Evolutionary conservation across 129 eudicot genomes (phyloP), one percentile per base, ranked within the genome.

Genomic region (carrot (Daucus carota)): DNA sequence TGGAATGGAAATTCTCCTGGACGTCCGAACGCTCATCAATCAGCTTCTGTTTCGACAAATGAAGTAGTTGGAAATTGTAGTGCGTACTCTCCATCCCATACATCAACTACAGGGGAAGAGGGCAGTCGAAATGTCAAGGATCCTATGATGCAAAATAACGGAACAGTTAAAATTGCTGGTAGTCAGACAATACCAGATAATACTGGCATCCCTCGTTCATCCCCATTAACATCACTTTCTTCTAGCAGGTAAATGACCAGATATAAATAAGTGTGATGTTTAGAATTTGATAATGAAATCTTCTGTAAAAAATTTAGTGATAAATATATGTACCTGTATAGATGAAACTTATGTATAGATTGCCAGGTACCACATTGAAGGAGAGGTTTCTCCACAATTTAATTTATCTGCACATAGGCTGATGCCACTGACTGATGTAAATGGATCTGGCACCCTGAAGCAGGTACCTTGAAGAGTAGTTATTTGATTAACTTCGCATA

Each of bases 231-330:
- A 79, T 76, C 87, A 40, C 70, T 79, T 77, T 83, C 85, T 75
- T 86, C 96, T 79, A 81, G 66, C 73, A 90, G 93, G 98, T 90
- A 90, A 76, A 40, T 75, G 70, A n/a, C 75, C 45, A 50, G 13
- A 33, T 22, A 54, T 62, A 45, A 40, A 38, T 18, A 73, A 41
- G 69, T 52, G 28, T 42, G n/a, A 74, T 43, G 63, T 28, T 31
- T 77, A 62, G 46, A 9, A 41, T 29, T 10, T 31, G 43, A 52
- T 28, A 40, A 52, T 31, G 22, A 36, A n/a, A n/a, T 29, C 34
- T 22, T 68, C 45, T 76, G 13, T 52, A 66, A 15, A 29, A 10
- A 12, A 18, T 45, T 45, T 70, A 15, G 24, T 50, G 72, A 50
- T 47, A 44, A 48, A 52, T 62, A 29, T 43, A 26, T 13, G 18